Evolutionary conservation across 306 rosid species (phyloP).

Genomic region (Fragaria vesca): DNA sequence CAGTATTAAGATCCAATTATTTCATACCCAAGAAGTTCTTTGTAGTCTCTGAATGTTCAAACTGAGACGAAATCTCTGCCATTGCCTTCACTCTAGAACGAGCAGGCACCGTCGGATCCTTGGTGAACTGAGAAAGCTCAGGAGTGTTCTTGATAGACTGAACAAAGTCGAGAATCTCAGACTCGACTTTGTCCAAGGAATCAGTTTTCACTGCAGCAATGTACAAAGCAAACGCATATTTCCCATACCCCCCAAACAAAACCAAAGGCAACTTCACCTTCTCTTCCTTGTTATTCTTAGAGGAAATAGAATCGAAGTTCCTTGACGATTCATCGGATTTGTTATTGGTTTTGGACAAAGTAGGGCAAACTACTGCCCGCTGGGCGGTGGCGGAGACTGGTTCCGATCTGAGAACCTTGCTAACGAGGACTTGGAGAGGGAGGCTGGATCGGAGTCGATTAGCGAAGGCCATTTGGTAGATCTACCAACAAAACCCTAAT

Average conservation of each 20-base stretch:
- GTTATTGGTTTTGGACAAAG: constrained; percentile 16
- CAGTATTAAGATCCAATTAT: not conserved
- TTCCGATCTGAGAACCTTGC: constrained; percentile 40
- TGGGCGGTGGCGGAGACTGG: constrained; percentile 35
- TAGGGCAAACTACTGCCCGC: constrained; percentile 36
- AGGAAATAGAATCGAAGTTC: constrained; percentile 42
- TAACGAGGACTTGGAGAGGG: constrained; percentile 32
- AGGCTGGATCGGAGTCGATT: constrained; percentile 60
- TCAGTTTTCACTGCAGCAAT: constrained; percentile 66
- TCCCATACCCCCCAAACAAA: constrained; percentile 85
- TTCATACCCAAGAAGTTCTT: constrained; percentile 75
- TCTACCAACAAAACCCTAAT: constrained; percentile 46
- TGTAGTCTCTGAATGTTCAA: constrained; percentile 67
- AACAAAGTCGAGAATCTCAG: constrained; percentile 60
- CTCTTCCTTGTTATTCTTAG: constrained; percentile 46
- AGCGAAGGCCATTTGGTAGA: constrained; percentile 48
- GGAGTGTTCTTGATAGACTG: constrained; percentile 57
- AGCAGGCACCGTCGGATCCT: constrained; percentile 59
- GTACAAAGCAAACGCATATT: constrained; percentile 90
- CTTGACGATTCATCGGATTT: constrained; percentile 58
- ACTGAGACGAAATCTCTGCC: constrained; percentile 45
- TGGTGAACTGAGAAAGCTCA: constrained; percentile 51
- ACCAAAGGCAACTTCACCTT: constrained; percentile 73
- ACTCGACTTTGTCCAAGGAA: constrained; percentile 66
- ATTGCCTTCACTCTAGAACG: constrained; percentile 52